Base-by-base conservation (phyloP, 2,329 filamentous ascomycete genomes). In the Aureobasidium leucospermi region DNA sequence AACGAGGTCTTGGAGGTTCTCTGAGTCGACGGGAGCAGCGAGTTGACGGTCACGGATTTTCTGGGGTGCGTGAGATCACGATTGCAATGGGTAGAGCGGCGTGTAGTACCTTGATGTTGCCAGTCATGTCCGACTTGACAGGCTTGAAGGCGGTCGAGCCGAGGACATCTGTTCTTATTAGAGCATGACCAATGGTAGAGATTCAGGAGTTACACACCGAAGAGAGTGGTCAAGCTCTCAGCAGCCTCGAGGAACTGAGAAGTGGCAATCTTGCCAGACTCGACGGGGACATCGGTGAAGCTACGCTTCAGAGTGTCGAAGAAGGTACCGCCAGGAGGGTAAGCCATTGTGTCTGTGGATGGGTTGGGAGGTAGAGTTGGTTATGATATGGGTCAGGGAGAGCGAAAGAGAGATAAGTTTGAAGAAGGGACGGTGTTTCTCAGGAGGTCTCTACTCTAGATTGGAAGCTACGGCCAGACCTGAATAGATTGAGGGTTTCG, bases 171-270 rank as follows among this genome's bases (percentile, higher is more conserved):
- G 63, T 11, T 34, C 34, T 29, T 6, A 10, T 47, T 7, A 58
- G 42, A 48, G 19, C 4, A 6, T 6, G 31, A 15, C 2, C 1
- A 4, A 11, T 10, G 11, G 2, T 1, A 45, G 4, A 16, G 4
- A 6, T 16, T 36, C 2, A 23, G 15, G 41, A n/a, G 1, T 10
- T 2, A 66, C 75, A 31, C 74, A 94, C 90, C 90, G 70, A 97
- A 97, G 63, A 99, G 84, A 63, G 85, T 88, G 57, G 88, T 88
- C 73, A 97, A 77, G 60, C 89, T 86, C 81, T 96, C 91, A 57
- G 90, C 84, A 60, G 94, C 94, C 65, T 96, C 89, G 64, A 97
- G 87, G 76, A 97, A 99, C 73, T 95, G 85, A 60, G 83, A 83
- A 48, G 94, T 97, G 58, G 84, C 77, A 69, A 97, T 85, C 66